phyloP scores from a whole-genome alignment of 2,329 filamentous ascomycete species.

The Fusarium sp. region DNA sequence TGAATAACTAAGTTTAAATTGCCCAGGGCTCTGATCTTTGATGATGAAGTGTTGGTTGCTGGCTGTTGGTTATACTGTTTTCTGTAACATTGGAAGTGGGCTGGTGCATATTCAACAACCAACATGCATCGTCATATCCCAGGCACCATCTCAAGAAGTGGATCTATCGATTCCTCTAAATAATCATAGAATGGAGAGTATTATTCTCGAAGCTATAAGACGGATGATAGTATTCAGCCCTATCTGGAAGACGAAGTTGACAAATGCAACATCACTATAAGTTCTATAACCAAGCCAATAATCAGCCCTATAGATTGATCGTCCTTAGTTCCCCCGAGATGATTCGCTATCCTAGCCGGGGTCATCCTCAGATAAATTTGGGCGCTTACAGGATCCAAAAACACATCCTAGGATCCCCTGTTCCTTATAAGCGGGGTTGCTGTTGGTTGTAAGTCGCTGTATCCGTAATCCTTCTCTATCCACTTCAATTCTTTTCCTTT shows the following conservation, averaged over 20 bases:
- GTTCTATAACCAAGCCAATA: neutral
- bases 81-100: neutral
- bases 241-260: too few relatives aligned
- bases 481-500: neutral
- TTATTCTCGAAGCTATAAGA: too few relatives aligned
- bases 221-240: too few relatives aligned
- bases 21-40: neutral
- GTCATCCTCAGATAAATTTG: neutral
- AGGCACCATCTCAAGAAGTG: neutral
- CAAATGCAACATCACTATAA: too few relatives aligned
- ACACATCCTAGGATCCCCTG: slow-evolving; percentile 9
- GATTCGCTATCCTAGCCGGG: neutral
- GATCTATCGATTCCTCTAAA: neutral
- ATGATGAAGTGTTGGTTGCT: neutral
- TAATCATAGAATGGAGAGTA: too few relatives aligned
- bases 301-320: slow-evolving; percentile 1
- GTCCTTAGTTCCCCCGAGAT: neutral
- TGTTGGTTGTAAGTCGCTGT: slow-evolving; percentile 9
- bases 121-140: slow-evolving; percentile 5
- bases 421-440: neutral
- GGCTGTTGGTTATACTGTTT: neutral
- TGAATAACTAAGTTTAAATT: neutral
- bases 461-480: neutral
- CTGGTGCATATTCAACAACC: neutral
- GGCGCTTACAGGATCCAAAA: slow-evolving; percentile 32